A percentile compares a stretch with the other conserved stretches of the same genome.
Evolutionary conservation across 2,329 filamentous ascomycete genomes (phyloP).

Genomic region (Akanthomyces muscarius): DNA sequence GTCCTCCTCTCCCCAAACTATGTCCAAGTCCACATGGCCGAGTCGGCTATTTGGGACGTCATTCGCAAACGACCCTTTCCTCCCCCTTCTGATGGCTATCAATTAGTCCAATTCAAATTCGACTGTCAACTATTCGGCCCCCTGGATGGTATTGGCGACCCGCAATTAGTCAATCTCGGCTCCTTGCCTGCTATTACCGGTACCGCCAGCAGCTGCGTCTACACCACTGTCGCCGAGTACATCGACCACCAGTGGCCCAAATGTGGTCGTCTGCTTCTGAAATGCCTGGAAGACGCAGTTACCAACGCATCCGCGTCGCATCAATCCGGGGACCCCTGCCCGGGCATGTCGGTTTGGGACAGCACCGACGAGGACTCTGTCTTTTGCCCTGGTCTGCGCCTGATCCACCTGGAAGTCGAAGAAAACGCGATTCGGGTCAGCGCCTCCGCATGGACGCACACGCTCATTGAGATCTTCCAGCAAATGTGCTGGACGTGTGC

Average conservation of each 20-base stretch:
- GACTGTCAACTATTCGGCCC: slow-evolving; percentile 32
- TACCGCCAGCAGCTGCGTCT: slow-evolving; percentile 30
- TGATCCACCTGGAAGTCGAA: slow-evolving; percentile 35
- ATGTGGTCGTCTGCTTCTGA: slow-evolving; percentile 28
- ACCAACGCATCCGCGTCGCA: slow-evolving; percentile 26
- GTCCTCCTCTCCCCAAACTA: slow-evolving; percentile 32
- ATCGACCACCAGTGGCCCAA: slow-evolving; percentile 30
- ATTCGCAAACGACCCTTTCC: slow-evolving; percentile 29
- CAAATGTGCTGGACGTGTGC: slow-evolving; percentile 38
- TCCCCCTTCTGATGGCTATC: slow-evolving; percentile 33
- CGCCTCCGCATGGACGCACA: slow-evolving; percentile 33
- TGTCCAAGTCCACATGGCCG: slow-evolving; percentile 36
- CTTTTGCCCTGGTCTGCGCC: slow-evolving; percentile 29
- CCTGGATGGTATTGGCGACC: slow-evolving; percentile 27
- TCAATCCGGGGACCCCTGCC: slow-evolving; percentile 25
- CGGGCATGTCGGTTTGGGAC: slow-evolving; percentile 36
- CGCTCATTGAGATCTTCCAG: slow-evolving; percentile 34
- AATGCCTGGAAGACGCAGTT: slow-evolving; percentile 32
- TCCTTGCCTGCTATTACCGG: slow-evolving; percentile 33
- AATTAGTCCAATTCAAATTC: slow-evolving; percentile 34
- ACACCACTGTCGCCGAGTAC: slow-evolving; percentile 33
- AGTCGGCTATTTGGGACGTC: slow-evolving; percentile 36
- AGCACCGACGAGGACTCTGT: slow-evolving; percentile 25
- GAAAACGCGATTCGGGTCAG: slow-evolving; percentile 30
- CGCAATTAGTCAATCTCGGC: slow-evolving; percentile 28